Evolutionary conservation across 2,329 filamentous ascomycete genomes (phyloP), one percentile per base, ranked within the genome.

Genomic region (Pezicula rhizophila): DNA sequence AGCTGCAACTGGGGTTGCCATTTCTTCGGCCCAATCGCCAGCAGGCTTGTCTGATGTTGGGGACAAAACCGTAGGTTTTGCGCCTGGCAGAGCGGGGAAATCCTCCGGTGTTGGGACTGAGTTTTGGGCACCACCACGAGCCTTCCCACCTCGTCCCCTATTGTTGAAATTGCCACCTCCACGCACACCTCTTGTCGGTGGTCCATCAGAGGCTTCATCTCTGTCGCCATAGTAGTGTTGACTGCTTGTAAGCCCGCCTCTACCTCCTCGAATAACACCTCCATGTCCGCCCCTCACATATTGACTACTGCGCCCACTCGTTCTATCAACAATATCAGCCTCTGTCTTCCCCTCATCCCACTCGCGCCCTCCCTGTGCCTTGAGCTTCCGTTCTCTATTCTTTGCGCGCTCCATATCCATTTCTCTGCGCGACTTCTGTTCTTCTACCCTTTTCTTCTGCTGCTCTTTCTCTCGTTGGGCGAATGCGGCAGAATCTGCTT

Each of bases 401-500:
- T 63, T 65, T 42, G 57, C 58, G 11, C 64, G 49, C 54, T 66
- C 64, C 56, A 61, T 60, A 45, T 66, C 63, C 62, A 64, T 62
- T 31, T 58, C 52, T 18, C 57, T 46, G 31, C 53, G 50, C 38
- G 60, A 60, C 42, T 57, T 60, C 39, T 56, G 53, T 46, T 65
- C 63, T 41, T 56, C 56, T 12, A 56, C 52, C 48, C 76, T 68
- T 48, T 79, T 74, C 55, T 75, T 71, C 18, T 74, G 74, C 0
- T 79, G 76, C 8, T 79, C 67, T 31, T 77, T 76, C 60, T 86
- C 82, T n/a, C 81, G 74, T 49, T 81, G 74, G 38, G 80, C 73
- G 61, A 84, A 85, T 0, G 75, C 77, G 3, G 80, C 80, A 47
- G 78, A 75, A 55, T 87, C 83, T n/a, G 80, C 80, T 67, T 85